Evolutionary conservation across 1,139 yeast species (phyloP), one percentile per base, ranked within the genome.

Genomic region (Pichia sp.): DNA sequence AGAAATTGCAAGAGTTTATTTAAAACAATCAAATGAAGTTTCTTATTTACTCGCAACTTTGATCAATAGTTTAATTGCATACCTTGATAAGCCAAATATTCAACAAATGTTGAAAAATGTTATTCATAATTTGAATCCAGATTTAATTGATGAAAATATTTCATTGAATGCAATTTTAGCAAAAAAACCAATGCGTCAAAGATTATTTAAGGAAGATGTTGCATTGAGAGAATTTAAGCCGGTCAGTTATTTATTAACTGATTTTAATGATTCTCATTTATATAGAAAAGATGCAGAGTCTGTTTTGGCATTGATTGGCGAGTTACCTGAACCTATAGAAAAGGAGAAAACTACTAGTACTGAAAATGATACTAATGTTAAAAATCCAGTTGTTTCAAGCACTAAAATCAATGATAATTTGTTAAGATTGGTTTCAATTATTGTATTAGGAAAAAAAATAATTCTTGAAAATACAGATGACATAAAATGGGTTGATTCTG

Each of bases 181-280:
- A n/a, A 47, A 51, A 22, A 59, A 63, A 32, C 72, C 74, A 14
- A 48, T 41, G 5, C 66, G 89, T 56, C 56, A 60, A 2, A 74
- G 77, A 48, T 74, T 72, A 43, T 81, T 80, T 52, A 60, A 65
- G 32, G 91, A 82, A 51, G 93, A 83, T 61, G 76, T 80, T 9
- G 61, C 69, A 14, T 63, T 79, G 47, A 74, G 75, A 47, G 88
- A 80, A 45, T 80, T 77, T 51, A 63, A 66, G 39, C 69, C 80
- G 3, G 65, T 81, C 23, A 71, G 69, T 30, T 72, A 63, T 51
- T 72, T 71, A 45, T 66, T 80, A 45, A 69, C 69, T 41, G 88
- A 80, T 55, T 81, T 80, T 53, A 68, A 77, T 49, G 86, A 80
- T 53, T 67, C 67, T 16, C 53, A 54, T 10, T 52, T 61, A 6